phyloP scores from a whole-genome alignment of 2,329 filamentous ascomycete species.

The Colletotrichum magnum region DNA sequence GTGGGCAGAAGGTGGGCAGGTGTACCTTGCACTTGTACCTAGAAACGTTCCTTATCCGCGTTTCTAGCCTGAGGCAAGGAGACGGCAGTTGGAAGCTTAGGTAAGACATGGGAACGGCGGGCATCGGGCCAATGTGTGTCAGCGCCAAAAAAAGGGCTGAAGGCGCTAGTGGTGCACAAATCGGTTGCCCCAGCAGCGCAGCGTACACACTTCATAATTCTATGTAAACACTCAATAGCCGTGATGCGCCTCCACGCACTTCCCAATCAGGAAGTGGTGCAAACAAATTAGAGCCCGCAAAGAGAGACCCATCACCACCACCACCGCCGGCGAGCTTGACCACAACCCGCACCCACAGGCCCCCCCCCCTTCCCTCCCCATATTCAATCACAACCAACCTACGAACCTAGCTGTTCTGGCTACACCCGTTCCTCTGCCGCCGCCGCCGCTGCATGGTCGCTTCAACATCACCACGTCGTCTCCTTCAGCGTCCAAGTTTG shows the following conservation, averaged over 20 bases:
- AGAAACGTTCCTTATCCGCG: no score
- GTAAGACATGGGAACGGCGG: neutral
- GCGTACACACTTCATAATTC: conserved; percentile 30
- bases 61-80: conserved; percentile 7
- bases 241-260: conserved; percentile 25
- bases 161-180: neutral
- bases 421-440: conserved; percentile 6
- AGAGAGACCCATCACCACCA: neutral
- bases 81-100: neutral
- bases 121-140: no score
- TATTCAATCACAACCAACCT: conserved; percentile 33
- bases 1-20: neutral
- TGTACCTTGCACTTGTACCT: no score
- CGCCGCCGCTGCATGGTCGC: conserved; percentile 22
- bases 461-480: conserved; percentile 45
- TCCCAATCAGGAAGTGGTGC: conserved; percentile 38
- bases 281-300: conserved; percentile 31
- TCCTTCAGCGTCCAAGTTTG: conserved; percentile 48
- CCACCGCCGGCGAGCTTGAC: conserved; percentile 12
- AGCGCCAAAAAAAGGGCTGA: neutral
- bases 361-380: conserved; percentile 23
- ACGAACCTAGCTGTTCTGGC: conserved; percentile 9
- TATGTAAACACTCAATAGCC: conserved; percentile 29
- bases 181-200: conserved; percentile 32
- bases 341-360: conserved; percentile 24